Evolutionary conservation across 2,329 filamentous ascomycete species (phyloP).

Genomic region (Tolypocladium tundrense): DNA sequence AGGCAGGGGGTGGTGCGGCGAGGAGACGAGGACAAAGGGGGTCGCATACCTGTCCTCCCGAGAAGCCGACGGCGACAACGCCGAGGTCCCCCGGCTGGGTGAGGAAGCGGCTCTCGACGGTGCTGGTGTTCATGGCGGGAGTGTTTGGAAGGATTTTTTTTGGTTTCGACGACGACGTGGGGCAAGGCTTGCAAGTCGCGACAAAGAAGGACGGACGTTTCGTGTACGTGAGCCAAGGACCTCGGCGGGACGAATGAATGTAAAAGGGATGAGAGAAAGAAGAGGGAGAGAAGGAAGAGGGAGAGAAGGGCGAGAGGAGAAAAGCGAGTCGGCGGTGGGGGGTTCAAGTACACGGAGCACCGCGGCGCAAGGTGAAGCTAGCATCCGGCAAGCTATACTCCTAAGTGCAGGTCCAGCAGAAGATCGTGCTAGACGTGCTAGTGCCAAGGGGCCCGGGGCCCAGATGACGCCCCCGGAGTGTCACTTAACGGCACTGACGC

Average conservation of each 20-base stretch:
- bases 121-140: slow-evolving; percentile 38
- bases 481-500: slow-evolving; percentile 1
- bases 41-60: slow-evolving; percentile 73
- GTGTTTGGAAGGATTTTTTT: not conserved
- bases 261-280: not conserved
- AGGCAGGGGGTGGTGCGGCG: not conserved
- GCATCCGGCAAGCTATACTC: slow-evolving; percentile 8
- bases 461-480: not conserved
- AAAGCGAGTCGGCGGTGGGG: not conserved
- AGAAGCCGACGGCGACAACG: slow-evolving; percentile 91
- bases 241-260: not conserved
- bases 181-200: not conserved
- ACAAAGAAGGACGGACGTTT: not conserved
- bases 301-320: not conserved
- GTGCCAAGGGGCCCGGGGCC: slow-evolving; percentile 1
- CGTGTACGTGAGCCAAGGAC: not conserved
- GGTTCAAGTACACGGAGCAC: not conserved
- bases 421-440: slow-evolving; percentile 1
- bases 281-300: not conserved
- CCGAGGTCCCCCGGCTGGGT: slow-evolving; percentile 70
- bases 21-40: not conserved
- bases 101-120: slow-evolving; percentile 64
- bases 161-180: not conserved
- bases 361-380: not conserved
- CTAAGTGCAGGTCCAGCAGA: slow-evolving; percentile 11